These are phyloP conservation scores for Scenedesmus sp. DNA, from an alignment of 163 green algal genomes.

Conservation along the genomic window DNA sequence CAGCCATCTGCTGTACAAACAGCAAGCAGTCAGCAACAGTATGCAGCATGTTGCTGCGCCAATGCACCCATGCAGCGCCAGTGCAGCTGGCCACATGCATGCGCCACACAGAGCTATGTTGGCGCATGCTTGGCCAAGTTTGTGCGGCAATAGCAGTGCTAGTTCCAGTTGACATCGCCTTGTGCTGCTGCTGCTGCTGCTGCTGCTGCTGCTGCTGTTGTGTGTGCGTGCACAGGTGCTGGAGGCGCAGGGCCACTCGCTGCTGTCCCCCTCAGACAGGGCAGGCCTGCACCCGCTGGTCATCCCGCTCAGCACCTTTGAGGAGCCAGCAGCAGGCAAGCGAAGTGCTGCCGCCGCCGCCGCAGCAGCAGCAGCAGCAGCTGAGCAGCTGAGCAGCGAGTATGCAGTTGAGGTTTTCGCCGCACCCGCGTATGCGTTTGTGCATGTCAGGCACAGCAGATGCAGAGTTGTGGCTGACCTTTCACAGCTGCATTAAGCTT, in stretches of 20 bases:
- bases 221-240: constrained; percentile 58
- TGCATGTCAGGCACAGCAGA: background rate
- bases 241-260: constrained; percentile 64
- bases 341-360: no score
- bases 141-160: no score
- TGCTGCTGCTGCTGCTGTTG: background rate
- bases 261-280: constrained; percentile 71
- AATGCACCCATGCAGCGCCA: background rate
- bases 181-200: no score
- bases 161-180: background rate
- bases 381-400: background rate
- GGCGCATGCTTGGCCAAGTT: background rate
- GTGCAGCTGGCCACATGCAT: background rate
- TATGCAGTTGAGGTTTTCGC: no score
- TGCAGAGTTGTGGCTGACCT: background rate
- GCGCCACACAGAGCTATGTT: background rate
- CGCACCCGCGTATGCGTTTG: no score
- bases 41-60: background rate
- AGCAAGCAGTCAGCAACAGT: background rate
- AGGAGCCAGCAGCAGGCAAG: constrained; percentile 24
- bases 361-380: constrained; percentile 24
- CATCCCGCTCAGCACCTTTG: constrained; percentile 67
- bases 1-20: background rate
- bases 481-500: background rate
- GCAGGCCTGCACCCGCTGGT: constrained; percentile 79